Evolutionary conservation across 129 eudicot species (phyloP).

Genomic region (Helianthus tuberosus): DNA sequence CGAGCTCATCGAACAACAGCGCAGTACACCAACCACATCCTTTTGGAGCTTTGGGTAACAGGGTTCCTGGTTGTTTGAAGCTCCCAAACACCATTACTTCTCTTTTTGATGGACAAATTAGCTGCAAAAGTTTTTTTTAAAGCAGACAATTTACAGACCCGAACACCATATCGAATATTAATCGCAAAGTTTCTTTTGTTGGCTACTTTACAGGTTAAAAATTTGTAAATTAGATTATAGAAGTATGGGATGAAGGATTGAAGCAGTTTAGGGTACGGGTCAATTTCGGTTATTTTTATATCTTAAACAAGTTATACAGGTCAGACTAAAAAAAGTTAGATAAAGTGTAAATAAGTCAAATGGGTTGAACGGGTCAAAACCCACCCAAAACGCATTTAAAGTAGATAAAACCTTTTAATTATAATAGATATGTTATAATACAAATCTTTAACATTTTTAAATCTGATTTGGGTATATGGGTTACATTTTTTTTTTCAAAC

Average conservation of each 20-base stretch:
- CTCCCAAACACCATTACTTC: no score
- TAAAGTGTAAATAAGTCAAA: neutral
- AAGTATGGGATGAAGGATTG: neutral
- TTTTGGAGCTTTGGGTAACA: constrained; percentile 96
- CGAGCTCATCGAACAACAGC: constrained; percentile 80
- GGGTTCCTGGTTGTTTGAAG: constrained; percentile 91
- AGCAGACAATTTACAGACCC: no score
- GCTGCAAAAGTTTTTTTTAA: no score
- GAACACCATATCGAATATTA: no score
- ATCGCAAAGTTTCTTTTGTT: no score
- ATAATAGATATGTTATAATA: no score
- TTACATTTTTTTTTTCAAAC: no score
- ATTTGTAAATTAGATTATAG: neutral
- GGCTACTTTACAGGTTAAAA: neutral
- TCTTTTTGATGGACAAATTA: no score
- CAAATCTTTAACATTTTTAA: no score
- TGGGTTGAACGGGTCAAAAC: constrained; percentile 1
- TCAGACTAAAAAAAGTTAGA: neutral
- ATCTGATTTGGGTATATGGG: no score
- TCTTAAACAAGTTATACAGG: neutral
- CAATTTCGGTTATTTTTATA: neutral
- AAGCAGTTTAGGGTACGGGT: neutral
- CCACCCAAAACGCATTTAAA: constrained; percentile 1
- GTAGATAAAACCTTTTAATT: neutral
- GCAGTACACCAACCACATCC: constrained; percentile 99